These are phyloP conservation scores for Aquilaria malaccensis DNA, from an alignment of 345 rosid genomes.

Conservation along the genomic window DNA sequence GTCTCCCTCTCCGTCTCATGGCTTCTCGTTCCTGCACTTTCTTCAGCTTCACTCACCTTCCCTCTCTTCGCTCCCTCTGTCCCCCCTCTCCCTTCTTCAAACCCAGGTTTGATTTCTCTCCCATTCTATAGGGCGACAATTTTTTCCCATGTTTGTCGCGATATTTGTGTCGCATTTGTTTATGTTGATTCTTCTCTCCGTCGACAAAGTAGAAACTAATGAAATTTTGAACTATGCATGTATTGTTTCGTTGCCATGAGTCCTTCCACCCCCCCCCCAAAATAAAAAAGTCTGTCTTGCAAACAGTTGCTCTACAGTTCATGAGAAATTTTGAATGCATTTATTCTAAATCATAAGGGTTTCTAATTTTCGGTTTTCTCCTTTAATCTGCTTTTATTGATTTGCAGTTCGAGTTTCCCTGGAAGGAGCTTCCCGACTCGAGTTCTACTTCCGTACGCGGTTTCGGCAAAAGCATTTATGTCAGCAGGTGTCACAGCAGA, in stretches of 20 bases:
- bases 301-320: neutral
- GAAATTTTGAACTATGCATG: neutral
- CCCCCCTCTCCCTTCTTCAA: slow-evolving; percentile 26
- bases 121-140: neutral
- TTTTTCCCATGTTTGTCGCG: neutral
- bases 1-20: slow-evolving; percentile 37
- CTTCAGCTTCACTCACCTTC: slow-evolving; percentile 14
- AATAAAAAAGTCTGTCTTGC: neutral
- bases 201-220: neutral
- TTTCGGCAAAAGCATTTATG: slow-evolving; percentile 51
- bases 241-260: neutral
- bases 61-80: slow-evolving; percentile 18
- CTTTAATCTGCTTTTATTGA: neutral
- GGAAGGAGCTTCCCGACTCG: slow-evolving; percentile 22
- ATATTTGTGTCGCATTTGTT: slow-evolving; percentile 7
- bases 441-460: slow-evolving; percentile 28
- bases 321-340: too few species aligned
- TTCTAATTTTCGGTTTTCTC: neutral
- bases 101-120: slow-evolving; percentile 36
- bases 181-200: slow-evolving; percentile 1
- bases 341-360: neutral
- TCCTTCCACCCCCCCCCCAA: neutral
- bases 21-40: slow-evolving; percentile 31
- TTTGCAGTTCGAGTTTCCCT: slow-evolving; percentile 44
- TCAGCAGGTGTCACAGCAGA: slow-evolving; percentile 54